Conservation (phyloP, 1,284 basidiomycete genomes). For the Hymenochaete sp. region DNA sequence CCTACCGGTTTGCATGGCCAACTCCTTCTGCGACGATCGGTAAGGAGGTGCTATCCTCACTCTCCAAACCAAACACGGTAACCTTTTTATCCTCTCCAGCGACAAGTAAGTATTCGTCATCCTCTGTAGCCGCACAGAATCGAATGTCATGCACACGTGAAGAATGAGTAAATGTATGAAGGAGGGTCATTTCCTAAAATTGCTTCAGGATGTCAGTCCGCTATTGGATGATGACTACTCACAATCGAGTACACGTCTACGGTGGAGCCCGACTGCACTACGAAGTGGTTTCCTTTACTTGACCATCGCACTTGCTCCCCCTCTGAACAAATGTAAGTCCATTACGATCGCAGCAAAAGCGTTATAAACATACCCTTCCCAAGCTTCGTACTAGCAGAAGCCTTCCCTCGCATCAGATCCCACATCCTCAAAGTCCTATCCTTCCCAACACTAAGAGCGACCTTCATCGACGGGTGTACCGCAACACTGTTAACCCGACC, state of each 20-base stretch:
- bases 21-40: constrained; percentile 51
- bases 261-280: constrained; percentile 68
- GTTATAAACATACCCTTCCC: constrained; percentile 55
- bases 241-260: constrained; percentile 79
- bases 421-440: constrained; percentile 92
- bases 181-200: constrained; percentile 57
- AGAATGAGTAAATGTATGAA: constrained; percentile 64
- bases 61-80: constrained; percentile 56
- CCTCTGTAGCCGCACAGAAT: constrained; percentile 44
- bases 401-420: constrained; percentile 94
- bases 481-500: constrained; percentile 85
- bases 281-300: constrained; percentile 63
- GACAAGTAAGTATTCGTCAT: constrained; percentile 60
- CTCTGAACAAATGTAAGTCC: constrained; percentile 40
- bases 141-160: constrained; percentile 73
- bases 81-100: constrained; percentile 83
- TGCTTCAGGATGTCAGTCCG: background rate
- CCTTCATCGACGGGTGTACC: constrained; percentile 87
- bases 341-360: background rate
- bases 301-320: constrained; percentile 86
- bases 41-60: constrained; percentile 35
- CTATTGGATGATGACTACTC: constrained; percentile 24
- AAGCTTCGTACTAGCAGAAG: constrained; percentile 80
- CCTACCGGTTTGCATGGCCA: constrained; percentile 70
- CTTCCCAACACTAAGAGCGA: constrained; percentile 85